Percentiles rank a stretch among this genome's conserved stretches.
Evolutionary conservation across 352 stramenopile species (phyloP).

Genomic region (Saprolegnia diclina): DNA sequence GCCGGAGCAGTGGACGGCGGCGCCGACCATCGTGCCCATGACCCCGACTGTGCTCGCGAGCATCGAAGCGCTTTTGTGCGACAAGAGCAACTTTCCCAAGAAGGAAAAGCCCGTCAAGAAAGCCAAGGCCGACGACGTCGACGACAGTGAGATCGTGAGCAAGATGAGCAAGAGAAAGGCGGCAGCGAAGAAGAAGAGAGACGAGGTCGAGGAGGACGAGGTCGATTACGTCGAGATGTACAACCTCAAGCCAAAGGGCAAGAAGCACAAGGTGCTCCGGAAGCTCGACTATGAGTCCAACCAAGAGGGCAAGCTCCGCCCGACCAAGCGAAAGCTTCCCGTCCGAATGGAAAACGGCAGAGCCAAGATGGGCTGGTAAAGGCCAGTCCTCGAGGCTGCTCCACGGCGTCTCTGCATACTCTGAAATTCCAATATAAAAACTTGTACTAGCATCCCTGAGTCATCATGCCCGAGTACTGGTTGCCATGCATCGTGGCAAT

Average conservation of each 20-base stretch:
- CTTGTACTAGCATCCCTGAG: too few species aligned
- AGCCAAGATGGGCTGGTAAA: constrained; percentile 22
- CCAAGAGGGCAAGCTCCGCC: constrained; percentile 25
- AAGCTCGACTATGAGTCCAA: constrained; percentile 27
- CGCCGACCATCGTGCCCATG: not conserved
- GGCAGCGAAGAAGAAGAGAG: not conserved
- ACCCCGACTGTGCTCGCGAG: not conserved
- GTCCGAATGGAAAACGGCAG: constrained; percentile 24
- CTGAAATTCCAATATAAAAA: too few species aligned
- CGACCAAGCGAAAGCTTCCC: constrained; percentile 22
- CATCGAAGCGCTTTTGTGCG: not conserved
- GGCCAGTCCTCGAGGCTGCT: not conserved
- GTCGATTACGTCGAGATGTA: constrained; percentile 24
- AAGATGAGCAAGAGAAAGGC: constrained; percentile 5
- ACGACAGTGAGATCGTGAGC: not conserved
- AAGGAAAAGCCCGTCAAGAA: constrained; percentile 16
- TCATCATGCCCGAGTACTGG: too few species aligned
- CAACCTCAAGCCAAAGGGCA: constrained; percentile 27
- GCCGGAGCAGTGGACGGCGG: not conserved
- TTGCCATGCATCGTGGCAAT: too few species aligned
- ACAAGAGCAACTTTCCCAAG: constrained; percentile 13
- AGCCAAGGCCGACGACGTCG: not conserved
- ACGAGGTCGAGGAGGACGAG: constrained; percentile 16
- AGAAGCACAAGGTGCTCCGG: constrained; percentile 18
- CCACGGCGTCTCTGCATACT: too few species aligned